A percentile compares a stretch with the other conserved stretches of the same genome.
Evolutionary conservation across 495 filamentous ascomycete species (phyloP).

Genomic region (Neurospora sp.): DNA sequence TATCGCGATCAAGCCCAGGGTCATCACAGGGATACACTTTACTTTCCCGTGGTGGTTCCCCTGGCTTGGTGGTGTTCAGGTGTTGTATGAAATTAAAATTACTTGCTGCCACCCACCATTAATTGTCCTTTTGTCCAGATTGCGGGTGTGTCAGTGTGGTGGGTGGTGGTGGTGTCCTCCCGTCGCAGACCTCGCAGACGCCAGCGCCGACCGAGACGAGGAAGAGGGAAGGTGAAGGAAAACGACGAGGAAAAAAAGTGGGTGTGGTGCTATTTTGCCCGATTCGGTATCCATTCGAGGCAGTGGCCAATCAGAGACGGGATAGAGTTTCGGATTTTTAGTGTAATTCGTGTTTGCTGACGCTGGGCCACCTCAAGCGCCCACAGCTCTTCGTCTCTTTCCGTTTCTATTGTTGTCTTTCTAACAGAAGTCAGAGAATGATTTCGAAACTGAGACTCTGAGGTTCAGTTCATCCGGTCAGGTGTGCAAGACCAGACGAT

Average conservation of each 20-base stretch:
- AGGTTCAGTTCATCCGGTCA: not conserved
- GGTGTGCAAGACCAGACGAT: not conserved
- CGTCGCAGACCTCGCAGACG: not conserved
- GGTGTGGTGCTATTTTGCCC: not conserved
- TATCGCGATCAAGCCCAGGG: not conserved
- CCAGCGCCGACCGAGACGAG: not conserved
- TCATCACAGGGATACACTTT: not conserved
- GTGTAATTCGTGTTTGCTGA: not conserved
- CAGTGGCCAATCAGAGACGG: conserved; percentile 3
- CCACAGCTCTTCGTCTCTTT: not conserved
- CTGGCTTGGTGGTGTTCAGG: not conserved
- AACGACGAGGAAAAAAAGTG: not conserved
- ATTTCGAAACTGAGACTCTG: not conserved
- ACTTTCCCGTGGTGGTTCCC: not conserved
- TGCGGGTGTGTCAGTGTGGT: not conserved
- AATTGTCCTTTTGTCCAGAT: not conserved
- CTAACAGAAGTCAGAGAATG: not conserved
- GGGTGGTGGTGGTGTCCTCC: not conserved
- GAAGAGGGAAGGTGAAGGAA: not conserved
- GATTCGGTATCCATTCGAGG: not conserved
- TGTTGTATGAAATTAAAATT: not conserved
- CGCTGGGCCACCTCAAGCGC: not conserved
- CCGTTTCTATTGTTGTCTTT: not conserved
- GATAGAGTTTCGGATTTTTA: not conserved
- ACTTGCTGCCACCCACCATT: not conserved